Conservation (phyloP, 345 rosid species). For the Zanthoxylum bungeanum region DNA sequence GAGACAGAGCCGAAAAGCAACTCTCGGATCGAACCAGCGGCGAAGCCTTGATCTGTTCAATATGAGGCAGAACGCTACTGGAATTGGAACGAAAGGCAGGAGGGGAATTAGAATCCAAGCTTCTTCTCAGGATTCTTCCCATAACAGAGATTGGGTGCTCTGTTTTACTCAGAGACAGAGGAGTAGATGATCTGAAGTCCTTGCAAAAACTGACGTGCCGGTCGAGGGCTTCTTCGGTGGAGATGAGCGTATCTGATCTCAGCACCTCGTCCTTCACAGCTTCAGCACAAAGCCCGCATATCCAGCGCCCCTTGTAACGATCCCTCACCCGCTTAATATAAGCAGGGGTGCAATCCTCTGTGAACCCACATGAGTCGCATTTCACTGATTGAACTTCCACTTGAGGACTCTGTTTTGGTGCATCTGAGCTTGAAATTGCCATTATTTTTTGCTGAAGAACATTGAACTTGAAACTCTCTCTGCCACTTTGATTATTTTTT, state of each 20-base stretch:
- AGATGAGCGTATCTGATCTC: conserved; percentile 43
- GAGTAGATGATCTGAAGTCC: neutral
- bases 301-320: conserved; percentile 55
- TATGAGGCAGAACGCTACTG: conserved; percentile 36
- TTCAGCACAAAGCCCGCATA: conserved; percentile 63
- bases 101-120: conserved; percentile 41
- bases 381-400: conserved; percentile 43
- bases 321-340: conserved; percentile 49
- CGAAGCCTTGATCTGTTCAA: conserved; percentile 27
- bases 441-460: conserved; percentile 19
- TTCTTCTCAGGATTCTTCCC: conserved; percentile 52
- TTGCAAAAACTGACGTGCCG: neutral
- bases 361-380: conserved; percentile 59
- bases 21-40: conserved; percentile 51
- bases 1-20: conserved; percentile 51
- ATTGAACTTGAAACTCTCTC: conserved; percentile 13
- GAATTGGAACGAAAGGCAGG: conserved; percentile 40
- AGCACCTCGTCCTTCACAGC: conserved; percentile 58
- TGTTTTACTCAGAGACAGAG: conserved; percentile 23
- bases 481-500: neutral
- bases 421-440: conserved; percentile 33
- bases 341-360: conserved; percentile 58
- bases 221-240: conserved; percentile 51
- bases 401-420: conserved; percentile 9
- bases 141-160: conserved; percentile 69